phyloP scores from a whole-genome alignment of 2,329 filamentous ascomycete species.

The Periconia macrospinosa region DNA sequence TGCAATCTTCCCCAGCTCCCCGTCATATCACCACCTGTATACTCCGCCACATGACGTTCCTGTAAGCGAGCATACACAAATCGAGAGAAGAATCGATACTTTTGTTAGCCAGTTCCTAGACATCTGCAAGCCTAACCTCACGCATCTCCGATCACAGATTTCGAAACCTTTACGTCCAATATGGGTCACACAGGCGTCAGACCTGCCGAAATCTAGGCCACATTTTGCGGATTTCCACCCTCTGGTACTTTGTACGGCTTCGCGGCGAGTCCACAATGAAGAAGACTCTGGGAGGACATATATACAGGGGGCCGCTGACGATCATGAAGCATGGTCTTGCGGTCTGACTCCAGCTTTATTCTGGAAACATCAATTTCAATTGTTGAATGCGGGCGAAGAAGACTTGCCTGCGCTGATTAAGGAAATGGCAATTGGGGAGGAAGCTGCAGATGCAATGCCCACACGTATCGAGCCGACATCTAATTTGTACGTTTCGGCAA shows the following conservation, averaged over 20 bases:
- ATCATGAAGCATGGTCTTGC: conserved; percentile 88
- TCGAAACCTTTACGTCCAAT: conserved; percentile 74
- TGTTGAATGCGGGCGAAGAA: conserved; percentile 68
- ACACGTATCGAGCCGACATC: conserved; percentile 48
- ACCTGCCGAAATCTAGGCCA: conserved; percentile 50
- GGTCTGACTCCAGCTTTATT: conserved; percentile 79
- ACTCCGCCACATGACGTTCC: conserved; percentile 75
- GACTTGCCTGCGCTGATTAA: conserved; percentile 60
- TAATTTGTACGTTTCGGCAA: conserved; percentile 44
- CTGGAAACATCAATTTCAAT: conserved; percentile 67
- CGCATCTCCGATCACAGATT: conserved; percentile 58
- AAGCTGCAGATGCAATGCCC: conserved; percentile 17
- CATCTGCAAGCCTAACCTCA: conserved; percentile 63
- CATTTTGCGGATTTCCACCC: conserved; percentile 65
- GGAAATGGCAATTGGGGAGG: conserved; percentile 39
- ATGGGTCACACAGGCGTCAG: conserved; percentile 75
- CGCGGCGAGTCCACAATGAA: conserved; percentile 67
- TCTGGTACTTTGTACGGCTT: conserved; percentile 84
- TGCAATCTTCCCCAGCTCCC: conserved; percentile 66
- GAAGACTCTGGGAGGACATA: conserved; percentile 76
- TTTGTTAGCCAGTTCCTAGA: conserved; percentile 57
- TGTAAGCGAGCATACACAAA: conserved; percentile 77
- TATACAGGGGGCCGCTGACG: conserved; percentile 92
- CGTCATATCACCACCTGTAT: conserved; percentile 58
- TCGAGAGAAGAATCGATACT: conserved; percentile 62